Percentiles rank a stretch among this genome's conserved stretches.
phyloP scores from a whole-genome alignment of 306 rosid species.

The Erythrophleum fordii region DNA sequence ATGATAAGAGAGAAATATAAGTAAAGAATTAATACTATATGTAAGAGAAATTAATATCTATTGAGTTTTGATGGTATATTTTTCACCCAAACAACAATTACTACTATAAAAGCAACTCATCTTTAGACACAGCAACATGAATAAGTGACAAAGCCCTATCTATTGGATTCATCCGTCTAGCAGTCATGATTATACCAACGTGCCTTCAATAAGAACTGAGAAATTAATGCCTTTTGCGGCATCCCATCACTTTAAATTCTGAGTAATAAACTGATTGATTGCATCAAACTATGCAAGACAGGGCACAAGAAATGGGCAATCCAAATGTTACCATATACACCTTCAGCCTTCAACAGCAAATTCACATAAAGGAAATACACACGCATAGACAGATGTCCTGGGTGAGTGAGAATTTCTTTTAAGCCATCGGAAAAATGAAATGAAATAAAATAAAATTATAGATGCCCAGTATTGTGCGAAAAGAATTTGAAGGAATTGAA shows the following conservation, averaged over 20 bases:
- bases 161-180: not conserved
- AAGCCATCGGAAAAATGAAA: not conserved
- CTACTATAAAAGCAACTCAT: not conserved
- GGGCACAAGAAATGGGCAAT: not conserved
- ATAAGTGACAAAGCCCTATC: too few relatives aligned
- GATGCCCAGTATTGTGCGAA: not conserved
- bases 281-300: not conserved
- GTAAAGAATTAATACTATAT: too few relatives aligned
- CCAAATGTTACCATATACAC: not conserved
- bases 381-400: not conserved
- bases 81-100: not conserved
- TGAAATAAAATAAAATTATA: too few relatives aligned
- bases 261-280: not conserved
- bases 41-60: not conserved
- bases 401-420: not conserved
- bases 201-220: not conserved
- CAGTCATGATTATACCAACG: not conserved
- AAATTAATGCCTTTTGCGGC: not conserved
- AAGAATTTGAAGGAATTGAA: not conserved
- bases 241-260: slow-evolving; percentile 3
- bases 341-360: not conserved
- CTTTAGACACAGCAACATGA: slow-evolving; percentile 1
- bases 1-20: too few relatives aligned
- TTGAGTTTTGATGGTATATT: not conserved
- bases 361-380: not conserved